Percentiles rank a stretch among this genome's conserved stretches.
phyloP scores from a whole-genome alignment of 2,329 filamentous ascomycete genomes.

The Aspergillus carbonarius region DNA sequence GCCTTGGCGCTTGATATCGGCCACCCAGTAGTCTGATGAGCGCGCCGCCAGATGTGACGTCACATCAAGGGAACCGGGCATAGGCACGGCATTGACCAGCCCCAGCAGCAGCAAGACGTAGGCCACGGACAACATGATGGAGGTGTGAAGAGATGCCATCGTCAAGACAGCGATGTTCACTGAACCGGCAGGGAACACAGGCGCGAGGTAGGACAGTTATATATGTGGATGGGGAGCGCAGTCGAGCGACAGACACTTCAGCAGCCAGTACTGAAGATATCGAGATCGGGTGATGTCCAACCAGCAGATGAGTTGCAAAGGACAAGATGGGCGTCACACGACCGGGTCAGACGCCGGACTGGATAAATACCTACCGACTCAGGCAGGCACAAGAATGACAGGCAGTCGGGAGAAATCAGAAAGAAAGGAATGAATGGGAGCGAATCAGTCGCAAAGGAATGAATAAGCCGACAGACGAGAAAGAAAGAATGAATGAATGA shows the following conservation, averaged over 20 bases:
- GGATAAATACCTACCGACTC: neutral
- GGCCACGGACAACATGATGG: constrained; percentile 28
- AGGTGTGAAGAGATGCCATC: constrained; percentile 25
- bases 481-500: constrained; percentile 8
- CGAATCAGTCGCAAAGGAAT: neutral
- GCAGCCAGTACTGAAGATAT: constrained; percentile 28
- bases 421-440: neutral
- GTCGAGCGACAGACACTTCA: constrained; percentile 19
- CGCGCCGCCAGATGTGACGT: constrained; percentile 10
- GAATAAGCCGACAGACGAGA: constrained; percentile 6
- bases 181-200: constrained; percentile 31
- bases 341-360: constrained; percentile 9
- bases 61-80: constrained; percentile 19
- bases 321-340: constrained; percentile 14
- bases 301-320: neutral
- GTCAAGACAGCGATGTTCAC: constrained; percentile 22
- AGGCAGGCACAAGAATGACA: constrained; percentile 1
- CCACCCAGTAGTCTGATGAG: constrained; percentile 67
- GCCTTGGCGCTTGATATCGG: constrained; percentile 68
- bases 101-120: constrained; percentile 35
- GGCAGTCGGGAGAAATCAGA: constrained; percentile 12
- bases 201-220: constrained; percentile 10
- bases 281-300: constrained; percentile 14
- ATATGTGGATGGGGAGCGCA: constrained; percentile 7
- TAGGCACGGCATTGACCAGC: constrained; percentile 34